Base-by-base conservation (phyloP, 345 rosid species). In the Leavenworthia alabamica region DNA sequence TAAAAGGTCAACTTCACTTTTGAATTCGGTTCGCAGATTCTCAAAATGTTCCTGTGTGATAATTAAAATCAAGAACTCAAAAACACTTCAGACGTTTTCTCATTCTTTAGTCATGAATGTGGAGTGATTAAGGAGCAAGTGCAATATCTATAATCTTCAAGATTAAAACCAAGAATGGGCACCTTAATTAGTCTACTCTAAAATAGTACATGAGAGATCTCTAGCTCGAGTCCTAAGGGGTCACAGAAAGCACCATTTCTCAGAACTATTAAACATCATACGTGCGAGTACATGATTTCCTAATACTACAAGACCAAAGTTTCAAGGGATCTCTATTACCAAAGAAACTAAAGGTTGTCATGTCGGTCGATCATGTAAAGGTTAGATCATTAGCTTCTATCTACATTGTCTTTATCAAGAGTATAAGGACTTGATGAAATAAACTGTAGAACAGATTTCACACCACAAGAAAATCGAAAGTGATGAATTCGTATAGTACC, bases 1-100 rank as follows among this genome's bases (percentile, higher is more conserved):
- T 43, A 89, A 80, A 67, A 93, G 96, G 60, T 87, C 94, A 75
- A 87, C 84, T 82, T 93, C 97, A 76, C 88, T 89, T 76, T 89
- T 85, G 75, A 93, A 93, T 78, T 89, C 97, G 39, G 80, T 78
- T 70, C 50, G 79, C 66, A 87, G 76, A 60, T 65, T 79, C 53
- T 79, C 91, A 62, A 83, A 85, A 59, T 72, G 76, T 75, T 89
- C 96, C 99, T 93, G 72, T 56, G 52, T 28, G n/a, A 68, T 15
- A 15, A 50, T 67, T 45, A 32, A 57, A n/a, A 36, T 33, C 4
- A 14, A 63, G 5, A 37, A 8, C 31, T 28, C 32, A 39, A 23
- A 54, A 35, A 42, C 28, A 66, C 11, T 28, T 5, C 16, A 42
- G 13, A 29, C 4, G 23, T 6, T 5, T n/a, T 20, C 19, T 37